Evolutionary conservation across 352 stramenopile genomes (phyloP).

Genomic region (Phytophthora aleatoria): DNA sequence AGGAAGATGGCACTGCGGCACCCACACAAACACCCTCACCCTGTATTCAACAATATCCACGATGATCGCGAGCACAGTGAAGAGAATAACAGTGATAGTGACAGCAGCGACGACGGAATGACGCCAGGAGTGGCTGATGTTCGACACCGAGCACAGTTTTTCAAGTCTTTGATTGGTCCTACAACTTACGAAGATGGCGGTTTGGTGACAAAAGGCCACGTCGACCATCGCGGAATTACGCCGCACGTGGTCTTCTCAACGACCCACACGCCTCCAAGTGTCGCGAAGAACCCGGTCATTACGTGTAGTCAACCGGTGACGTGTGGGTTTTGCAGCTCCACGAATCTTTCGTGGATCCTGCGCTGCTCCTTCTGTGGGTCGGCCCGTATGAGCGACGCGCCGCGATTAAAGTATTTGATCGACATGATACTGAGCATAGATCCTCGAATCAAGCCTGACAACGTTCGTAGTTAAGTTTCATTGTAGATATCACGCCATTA

Average conservation of each 20-base stretch:
- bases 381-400: slow-evolving; percentile 70
- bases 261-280: slow-evolving; percentile 55
- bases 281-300: slow-evolving; percentile 47
- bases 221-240: slow-evolving; percentile 69
- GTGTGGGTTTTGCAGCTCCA: slow-evolving; percentile 77
- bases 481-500: not conserved
- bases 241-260: slow-evolving; percentile 69
- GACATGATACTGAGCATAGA: slow-evolving; percentile 81
- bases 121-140: slow-evolving; percentile 19
- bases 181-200: slow-evolving; percentile 53
- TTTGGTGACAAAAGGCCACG: slow-evolving; percentile 41
- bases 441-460: slow-evolving; percentile 55
- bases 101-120: slow-evolving; percentile 20
- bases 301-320: slow-evolving; percentile 31
- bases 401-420: slow-evolving; percentile 76
- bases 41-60: slow-evolving; percentile 21
- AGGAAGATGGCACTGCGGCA: slow-evolving; percentile 9
- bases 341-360: slow-evolving; percentile 70
- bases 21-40: slow-evolving; percentile 6
- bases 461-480: slow-evolving; percentile 31
- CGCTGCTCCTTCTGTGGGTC: slow-evolving; percentile 77
- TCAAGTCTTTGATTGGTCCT: slow-evolving; percentile 28
- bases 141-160: slow-evolving; percentile 30
- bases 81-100: slow-evolving; percentile 9
- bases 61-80: slow-evolving; percentile 9